Evolutionary conservation across 2,329 filamentous ascomycete genomes (phyloP).

Genomic region (Nothopassalora personata): DNA sequence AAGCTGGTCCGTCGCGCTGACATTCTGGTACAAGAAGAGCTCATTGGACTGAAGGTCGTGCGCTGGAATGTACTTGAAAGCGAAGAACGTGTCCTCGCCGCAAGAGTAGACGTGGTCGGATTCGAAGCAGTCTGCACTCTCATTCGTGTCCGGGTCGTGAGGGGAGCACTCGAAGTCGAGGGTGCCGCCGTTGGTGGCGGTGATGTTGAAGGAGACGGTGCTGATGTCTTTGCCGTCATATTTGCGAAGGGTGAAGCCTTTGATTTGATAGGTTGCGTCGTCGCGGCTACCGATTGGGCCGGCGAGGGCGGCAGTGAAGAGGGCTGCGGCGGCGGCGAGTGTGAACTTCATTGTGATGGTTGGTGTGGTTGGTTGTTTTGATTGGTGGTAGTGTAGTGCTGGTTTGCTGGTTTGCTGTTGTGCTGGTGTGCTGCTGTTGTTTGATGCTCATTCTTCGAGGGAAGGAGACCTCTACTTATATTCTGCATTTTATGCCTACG

Average conservation of each 20-base stretch:
- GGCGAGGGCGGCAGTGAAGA: conserved; percentile 11
- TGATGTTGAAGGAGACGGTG: conserved; percentile 15
- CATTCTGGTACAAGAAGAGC: conserved; percentile 12
- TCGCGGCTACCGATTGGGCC: neutral
- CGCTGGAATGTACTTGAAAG: conserved; percentile 8
- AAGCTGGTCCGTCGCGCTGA: neutral
- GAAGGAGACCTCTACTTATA: too few relatives aligned
- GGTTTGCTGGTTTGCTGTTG: too few relatives aligned
- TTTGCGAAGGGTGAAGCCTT: conserved; percentile 11
- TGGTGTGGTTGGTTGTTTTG: neutral
- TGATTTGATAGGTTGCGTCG: conserved; percentile 11
- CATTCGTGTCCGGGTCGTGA: conserved; percentile 3
- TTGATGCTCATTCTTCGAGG: too few relatives aligned
- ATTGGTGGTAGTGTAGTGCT: neutral
- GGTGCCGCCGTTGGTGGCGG: conserved; percentile 13
- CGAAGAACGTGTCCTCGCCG: conserved; percentile 8
- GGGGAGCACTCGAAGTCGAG: conserved; percentile 12
- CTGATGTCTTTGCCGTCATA: conserved; percentile 9
- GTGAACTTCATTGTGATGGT: conserved; percentile 16
- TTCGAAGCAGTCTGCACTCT: conserved; percentile 5
- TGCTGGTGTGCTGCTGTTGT: neutral
- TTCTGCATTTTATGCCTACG: too few relatives aligned
- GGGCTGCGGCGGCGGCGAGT: conserved; percentile 11
- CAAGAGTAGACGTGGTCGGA: conserved; percentile 10
- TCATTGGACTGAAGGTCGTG: conserved; percentile 1